These are phyloP conservation scores for Trichoderma aggressivum DNA, from an alignment of 2,329 filamentous ascomycete species.

Conservation along the genomic window DNA sequence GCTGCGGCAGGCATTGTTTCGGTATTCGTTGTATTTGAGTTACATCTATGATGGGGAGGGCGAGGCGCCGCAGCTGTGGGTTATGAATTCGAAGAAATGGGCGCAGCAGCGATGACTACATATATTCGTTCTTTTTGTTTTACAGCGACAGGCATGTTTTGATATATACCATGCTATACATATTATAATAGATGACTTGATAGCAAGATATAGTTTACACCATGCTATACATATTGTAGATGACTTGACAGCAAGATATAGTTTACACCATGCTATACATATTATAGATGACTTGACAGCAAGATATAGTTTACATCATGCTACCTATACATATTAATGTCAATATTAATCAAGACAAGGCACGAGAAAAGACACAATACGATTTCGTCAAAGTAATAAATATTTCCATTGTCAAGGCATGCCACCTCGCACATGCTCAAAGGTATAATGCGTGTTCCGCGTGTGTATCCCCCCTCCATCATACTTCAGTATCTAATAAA, in stretches of 20 bases:
- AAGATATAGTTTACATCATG: no score
- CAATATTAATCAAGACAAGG: not conserved
- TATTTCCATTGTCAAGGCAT: slow-evolving; percentile 7
- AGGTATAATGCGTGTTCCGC: not conserved
- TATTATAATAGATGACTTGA: not conserved
- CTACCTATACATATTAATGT: not conserved
- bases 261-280: not conserved
- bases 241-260: no score
- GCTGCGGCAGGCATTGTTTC: slow-evolving; percentile 31
- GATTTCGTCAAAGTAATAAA: not conserved
- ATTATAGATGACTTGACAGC: not conserved
- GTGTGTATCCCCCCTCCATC: not conserved
- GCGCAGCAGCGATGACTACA: not conserved
- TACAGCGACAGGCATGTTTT: not conserved
- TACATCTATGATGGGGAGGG: slow-evolving; percentile 28
- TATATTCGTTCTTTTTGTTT: no score
- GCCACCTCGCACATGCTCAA: slow-evolving; percentile 5
- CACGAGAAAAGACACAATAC: not conserved
- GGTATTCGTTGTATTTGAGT: slow-evolving; percentile 36
- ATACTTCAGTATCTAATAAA: slow-evolving; percentile 6
- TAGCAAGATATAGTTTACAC: no score
- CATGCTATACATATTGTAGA: not conserved
- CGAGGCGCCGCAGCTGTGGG: slow-evolving; percentile 32
- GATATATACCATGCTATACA: not conserved
- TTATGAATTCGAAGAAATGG: slow-evolving; percentile 27